A percentile compares a stretch with the other conserved stretches of the same genome.
These are phyloP conservation scores for Cinchona pubescens DNA, from an alignment of 257 asterid species.

Conservation along the genomic window DNA sequence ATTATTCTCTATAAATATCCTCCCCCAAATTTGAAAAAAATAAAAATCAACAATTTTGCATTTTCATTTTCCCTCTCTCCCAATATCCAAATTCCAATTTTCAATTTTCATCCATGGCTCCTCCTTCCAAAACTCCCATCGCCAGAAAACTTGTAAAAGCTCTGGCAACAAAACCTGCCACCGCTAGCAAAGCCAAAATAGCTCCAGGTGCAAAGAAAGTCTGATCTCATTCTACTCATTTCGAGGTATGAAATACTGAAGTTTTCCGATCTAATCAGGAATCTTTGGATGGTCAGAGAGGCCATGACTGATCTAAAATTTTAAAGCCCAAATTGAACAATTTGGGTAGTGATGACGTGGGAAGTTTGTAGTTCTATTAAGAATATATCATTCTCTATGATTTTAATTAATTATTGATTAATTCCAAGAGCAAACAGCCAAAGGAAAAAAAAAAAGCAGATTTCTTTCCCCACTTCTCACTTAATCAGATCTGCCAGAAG, in stretches of 20 bases:
- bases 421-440: too few species aligned
- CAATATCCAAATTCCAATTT: not conserved
- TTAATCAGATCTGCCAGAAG: too few species aligned
- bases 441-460: too few species aligned
- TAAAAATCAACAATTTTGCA: not conserved
- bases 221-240: conserved; percentile 61
- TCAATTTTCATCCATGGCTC: conserved; percentile 7
- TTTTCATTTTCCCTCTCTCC: conserved; percentile 12
- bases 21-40: not conserved
- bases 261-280: not conserved
- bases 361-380: too few species aligned
- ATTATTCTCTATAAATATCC: conserved; percentile 1
- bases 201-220: conserved; percentile 51
- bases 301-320: too few species aligned
- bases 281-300: too few species aligned
- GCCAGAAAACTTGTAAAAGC: conserved; percentile 3
- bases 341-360: too few species aligned
- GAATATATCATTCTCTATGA: too few species aligned
- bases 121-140: conserved; percentile 3
- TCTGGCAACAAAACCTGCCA: not conserved
- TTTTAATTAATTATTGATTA: too few species aligned
- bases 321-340: too few species aligned
- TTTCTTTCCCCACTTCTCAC: too few species aligned
- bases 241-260: conserved; percentile 45
- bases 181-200: conserved; percentile 39